A percentile compares a stretch with the other conserved stretches of the same genome.
phyloP scores from a whole-genome alignment of 352 stramenopile species.

The Plasmopara halstedii region DNA sequence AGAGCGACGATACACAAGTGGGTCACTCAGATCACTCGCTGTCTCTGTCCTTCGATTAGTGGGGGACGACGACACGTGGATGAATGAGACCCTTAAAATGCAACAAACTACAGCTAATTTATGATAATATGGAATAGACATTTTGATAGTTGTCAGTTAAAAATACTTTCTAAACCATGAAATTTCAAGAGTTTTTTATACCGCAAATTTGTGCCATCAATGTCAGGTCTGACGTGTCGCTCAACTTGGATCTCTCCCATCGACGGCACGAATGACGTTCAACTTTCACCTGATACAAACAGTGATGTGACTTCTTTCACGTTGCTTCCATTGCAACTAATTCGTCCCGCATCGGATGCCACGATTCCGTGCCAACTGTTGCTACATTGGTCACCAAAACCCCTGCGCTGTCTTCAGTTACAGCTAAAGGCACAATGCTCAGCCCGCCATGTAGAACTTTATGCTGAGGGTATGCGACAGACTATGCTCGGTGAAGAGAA shows the following conservation, averaged over 20 bases:
- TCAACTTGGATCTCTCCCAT: conserved; percentile 8
- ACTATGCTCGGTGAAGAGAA: conserved; percentile 57
- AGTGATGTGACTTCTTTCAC: conserved; percentile 8
- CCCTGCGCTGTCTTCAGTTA: conserved; percentile 39
- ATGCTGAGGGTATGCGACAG: conserved; percentile 37
- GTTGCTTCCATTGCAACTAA: conserved; percentile 15
- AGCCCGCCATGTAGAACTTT: conserved; percentile 64
- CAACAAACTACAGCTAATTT: not conserved
- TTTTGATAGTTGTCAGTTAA: not conserved
- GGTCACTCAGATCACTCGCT: not conserved
- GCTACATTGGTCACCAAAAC: conserved; percentile 26
- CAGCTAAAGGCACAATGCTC: conserved; percentile 48
- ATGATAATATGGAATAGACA: not conserved
- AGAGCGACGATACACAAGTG: conserved; percentile 14
- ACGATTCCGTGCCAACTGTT: conserved; percentile 36
- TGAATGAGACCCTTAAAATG: not conserved
- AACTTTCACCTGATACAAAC: conserved; percentile 2
- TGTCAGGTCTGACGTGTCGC: conserved; percentile 18
- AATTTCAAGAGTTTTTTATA: too few species aligned
- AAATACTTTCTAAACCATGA: not conserved
- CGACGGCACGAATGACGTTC: conserved; percentile 1
- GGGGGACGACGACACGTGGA: conserved; percentile 20
- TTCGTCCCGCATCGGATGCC: conserved; percentile 1
- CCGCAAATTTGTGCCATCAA: conserved; percentile 10
- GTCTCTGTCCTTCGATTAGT: conserved; percentile 1